Conservation (phyloP, 108 stramenopile genomes). For the Stephanodiscus minutulus region DNA sequence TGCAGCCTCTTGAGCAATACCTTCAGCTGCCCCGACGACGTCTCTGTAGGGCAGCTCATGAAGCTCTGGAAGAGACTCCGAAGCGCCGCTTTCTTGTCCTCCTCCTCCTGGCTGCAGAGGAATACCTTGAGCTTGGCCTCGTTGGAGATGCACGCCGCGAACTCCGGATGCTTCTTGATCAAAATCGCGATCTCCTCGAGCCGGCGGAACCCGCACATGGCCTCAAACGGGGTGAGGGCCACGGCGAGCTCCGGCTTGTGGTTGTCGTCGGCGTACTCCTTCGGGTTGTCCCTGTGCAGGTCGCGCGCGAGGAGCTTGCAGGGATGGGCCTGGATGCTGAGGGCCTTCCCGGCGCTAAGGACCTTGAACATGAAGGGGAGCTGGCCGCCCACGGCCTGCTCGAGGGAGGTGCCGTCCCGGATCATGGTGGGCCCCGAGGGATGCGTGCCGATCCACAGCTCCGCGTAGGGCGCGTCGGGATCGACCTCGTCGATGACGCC, state of each 20-base stretch:
- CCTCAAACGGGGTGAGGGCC: conserved; percentile 95
- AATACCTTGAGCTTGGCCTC: conserved; percentile 78
- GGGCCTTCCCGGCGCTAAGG: conserved; percentile 73
- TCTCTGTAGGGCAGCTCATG: conserved; percentile 70
- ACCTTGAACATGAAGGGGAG: conserved; percentile 92
- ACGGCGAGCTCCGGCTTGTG: conserved; percentile 99
- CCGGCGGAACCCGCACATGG: conserved; percentile 95
- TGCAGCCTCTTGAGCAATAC: conserved; percentile 68
- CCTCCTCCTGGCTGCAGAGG: conserved; percentile 44
- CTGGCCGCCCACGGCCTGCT: conserved; percentile 59
- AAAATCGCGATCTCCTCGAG: conserved; percentile 78
- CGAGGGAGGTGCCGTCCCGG: conserved; percentile 47
- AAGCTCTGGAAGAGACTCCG: conserved; percentile 79
- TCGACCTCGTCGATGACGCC: conserved; percentile 69
- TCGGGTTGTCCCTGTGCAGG: conserved; percentile 82
- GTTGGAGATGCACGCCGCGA: conserved; percentile 78
- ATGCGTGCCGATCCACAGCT: conserved; percentile 90
- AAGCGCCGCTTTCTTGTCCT: conserved; percentile 58
- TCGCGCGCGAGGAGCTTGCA: conserved; percentile 83
- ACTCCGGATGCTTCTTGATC: conserved; percentile 87
- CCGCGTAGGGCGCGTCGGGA: conserved; percentile 83
- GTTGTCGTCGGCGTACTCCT: conserved; percentile 93
- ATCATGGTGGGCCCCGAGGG: conserved; percentile 71
- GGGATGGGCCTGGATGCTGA: conserved; percentile 92
- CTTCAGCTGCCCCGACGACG: conserved; percentile 55